phyloP scores from a whole-genome alignment of 2,329 filamentous ascomycete genomes.

The Ophiostoma tasmaniense region DNA sequence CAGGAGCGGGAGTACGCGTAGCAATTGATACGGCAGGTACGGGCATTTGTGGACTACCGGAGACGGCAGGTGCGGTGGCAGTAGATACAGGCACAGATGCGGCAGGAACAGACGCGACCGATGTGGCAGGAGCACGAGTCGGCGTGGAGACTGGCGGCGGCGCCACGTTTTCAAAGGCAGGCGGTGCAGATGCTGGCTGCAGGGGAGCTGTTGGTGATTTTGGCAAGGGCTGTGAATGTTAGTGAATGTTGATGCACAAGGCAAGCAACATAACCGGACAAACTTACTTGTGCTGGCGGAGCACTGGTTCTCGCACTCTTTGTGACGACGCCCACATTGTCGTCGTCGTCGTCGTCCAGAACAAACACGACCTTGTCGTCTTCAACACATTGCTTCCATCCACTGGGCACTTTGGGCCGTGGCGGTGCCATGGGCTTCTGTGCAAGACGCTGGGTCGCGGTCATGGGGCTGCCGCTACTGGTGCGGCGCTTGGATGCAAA shows the following conservation, averaged over 20 bases:
- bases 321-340: background rate
- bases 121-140: background rate
- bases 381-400: slow-evolving; percentile 2
- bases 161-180: background rate
- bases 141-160: background rate
- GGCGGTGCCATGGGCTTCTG: background rate
- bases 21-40: background rate
- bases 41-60: background rate
- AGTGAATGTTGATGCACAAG: background rate
- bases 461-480: background rate
- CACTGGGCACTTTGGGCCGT: background rate
- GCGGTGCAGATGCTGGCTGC: background rate
- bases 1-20: too few relatives aligned
- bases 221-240: too few relatives aligned
- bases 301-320: background rate
- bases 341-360: slow-evolving; percentile 17
- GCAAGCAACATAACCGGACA: too few relatives aligned
- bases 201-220: background rate
- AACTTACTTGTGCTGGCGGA: background rate
- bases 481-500: background rate
- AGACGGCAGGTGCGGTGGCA: background rate
- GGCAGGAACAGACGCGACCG: background rate
- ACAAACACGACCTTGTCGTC: slow-evolving; percentile 11
- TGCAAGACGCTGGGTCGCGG: background rate
- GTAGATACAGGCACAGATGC: background rate